These are phyloP conservation scores for Chalciporus piperatus DNA, from an alignment of 768 basidiomycete genomes.

Conservation along the genomic window DNA sequence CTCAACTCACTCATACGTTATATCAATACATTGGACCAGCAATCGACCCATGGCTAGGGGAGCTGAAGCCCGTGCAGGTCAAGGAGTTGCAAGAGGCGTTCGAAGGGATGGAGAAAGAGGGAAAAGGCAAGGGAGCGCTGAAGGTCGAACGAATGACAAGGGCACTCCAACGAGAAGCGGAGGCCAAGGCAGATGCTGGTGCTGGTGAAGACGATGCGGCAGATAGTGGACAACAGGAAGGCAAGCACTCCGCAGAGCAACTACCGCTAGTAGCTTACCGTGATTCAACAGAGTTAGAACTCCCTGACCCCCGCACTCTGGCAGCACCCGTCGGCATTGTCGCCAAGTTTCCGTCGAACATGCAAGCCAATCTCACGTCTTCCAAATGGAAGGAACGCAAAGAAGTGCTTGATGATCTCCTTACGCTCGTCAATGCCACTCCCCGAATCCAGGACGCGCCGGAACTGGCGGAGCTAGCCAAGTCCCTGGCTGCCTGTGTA, in stretches of 20 bases:
- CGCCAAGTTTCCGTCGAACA: slow-evolving; percentile 67
- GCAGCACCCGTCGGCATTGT: slow-evolving; percentile 81
- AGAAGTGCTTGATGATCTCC: slow-evolving; percentile 82
- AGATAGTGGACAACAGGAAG: slow-evolving; percentile 52
- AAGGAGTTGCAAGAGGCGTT: slow-evolving; percentile 94
- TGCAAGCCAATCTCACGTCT: slow-evolving; percentile 75
- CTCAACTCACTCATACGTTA: slow-evolving; percentile 64
- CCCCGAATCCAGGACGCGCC: slow-evolving; percentile 78
- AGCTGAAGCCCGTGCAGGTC: slow-evolving; percentile 95
- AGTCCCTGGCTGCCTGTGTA: slow-evolving; percentile 75
- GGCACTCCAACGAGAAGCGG: slow-evolving; percentile 70
- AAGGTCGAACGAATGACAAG: slow-evolving; percentile 81
- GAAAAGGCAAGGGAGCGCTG: slow-evolving; percentile 77
- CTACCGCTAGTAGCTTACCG: slow-evolving; percentile 7
- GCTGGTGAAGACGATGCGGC: slow-evolving; percentile 33
- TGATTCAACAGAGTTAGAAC: slow-evolving; percentile 41
- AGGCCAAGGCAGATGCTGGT: slow-evolving; percentile 37
- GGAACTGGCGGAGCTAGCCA: slow-evolving; percentile 73
- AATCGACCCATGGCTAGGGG: slow-evolving; percentile 80
- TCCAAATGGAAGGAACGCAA: slow-evolving; percentile 99
- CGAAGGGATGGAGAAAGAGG: slow-evolving; percentile 77
- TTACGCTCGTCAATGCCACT: slow-evolving; percentile 62
- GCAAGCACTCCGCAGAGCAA: slow-evolving; percentile 31
- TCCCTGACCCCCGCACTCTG: slow-evolving; percentile 74
- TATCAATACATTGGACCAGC: slow-evolving; percentile 86